phyloP scores from a whole-genome alignment of 495 filamentous ascomycete genomes.

The Platismatia glauca region DNA sequence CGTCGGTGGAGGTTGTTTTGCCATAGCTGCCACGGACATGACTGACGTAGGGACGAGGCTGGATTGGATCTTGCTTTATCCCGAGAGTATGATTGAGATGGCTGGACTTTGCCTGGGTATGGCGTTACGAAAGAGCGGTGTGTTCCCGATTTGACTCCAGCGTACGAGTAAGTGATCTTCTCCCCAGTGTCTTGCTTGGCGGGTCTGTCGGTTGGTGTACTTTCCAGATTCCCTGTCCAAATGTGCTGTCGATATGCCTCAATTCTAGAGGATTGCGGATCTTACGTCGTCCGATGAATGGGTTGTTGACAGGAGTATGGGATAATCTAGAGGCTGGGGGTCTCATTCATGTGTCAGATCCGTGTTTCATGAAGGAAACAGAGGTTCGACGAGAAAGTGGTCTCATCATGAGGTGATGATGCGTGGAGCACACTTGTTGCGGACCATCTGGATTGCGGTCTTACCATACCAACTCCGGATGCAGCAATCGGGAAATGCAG shows the following conservation, averaged over 20 bases:
- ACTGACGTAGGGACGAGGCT: background rate
- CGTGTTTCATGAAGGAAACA: background rate
- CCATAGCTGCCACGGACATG: constrained; percentile 16
- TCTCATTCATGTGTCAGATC: background rate
- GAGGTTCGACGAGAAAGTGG: background rate
- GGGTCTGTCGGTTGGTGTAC: background rate
- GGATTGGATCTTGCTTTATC: background rate
- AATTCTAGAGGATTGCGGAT: background rate
- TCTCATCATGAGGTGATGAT: constrained; percentile 7
- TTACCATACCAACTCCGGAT: constrained; percentile 12
- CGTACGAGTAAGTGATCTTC: background rate
- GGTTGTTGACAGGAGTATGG: background rate
- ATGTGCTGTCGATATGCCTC: background rate
- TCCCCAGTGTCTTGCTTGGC: background rate
- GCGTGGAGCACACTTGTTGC: constrained; percentile 10
- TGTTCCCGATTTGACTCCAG: background rate
- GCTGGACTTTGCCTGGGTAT: background rate
- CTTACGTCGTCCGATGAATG: background rate
- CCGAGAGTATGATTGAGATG: background rate
- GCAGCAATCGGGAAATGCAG: constrained; percentile 3
- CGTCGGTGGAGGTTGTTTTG: constrained; percentile 13
- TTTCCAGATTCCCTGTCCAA: background rate
- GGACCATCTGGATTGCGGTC: constrained; percentile 1
- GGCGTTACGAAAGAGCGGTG: background rate
- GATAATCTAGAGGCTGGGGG: constrained; percentile 3